phyloP scores from a whole-genome alignment of 176 grass and related monocot genomes.

The Phoenix dactylifera region DNA sequence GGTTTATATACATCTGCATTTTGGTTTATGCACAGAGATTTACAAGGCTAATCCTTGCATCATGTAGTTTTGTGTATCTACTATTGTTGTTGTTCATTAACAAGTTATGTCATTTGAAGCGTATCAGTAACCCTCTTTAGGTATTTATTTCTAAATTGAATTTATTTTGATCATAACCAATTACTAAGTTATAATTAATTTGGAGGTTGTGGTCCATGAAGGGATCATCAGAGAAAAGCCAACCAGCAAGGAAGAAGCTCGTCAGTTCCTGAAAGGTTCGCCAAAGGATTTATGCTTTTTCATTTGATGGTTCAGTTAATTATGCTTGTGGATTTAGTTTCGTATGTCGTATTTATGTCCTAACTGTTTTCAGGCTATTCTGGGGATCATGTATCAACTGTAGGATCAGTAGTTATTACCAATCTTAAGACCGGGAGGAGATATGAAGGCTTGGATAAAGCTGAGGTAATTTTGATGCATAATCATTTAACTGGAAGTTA shows the following conservation, averaged over 20 bases:
- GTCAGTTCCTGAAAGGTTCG: conserved; percentile 84
- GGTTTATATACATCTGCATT: too few species aligned
- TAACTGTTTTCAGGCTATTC: conserved; percentile 57
- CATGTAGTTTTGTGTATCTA: too few species aligned
- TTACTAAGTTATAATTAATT: conserved; percentile 55
- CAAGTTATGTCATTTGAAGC: too few species aligned
- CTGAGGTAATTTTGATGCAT: conserved; percentile 43
- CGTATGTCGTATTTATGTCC: conserved; percentile 4
- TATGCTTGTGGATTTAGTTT: background rate
- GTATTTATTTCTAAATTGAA: conserved; percentile 12
- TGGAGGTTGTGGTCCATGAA: conserved; percentile 94
- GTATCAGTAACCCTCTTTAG: too few species aligned
- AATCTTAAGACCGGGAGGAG: conserved; percentile 80
- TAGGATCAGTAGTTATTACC: conserved; percentile 72
- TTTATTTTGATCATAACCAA: background rate
- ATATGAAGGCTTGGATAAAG: conserved; percentile 65
- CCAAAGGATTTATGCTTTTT: background rate
- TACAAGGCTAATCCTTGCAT: too few species aligned
- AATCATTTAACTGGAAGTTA: too few species aligned
- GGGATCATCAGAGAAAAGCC: conserved; percentile 98
- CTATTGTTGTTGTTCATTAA: too few species aligned
- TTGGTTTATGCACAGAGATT: too few species aligned
- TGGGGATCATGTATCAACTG: conserved; percentile 80
- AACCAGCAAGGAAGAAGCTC: conserved; percentile 84
- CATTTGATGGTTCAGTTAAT: conserved; percentile 3